A percentile compares a stretch with the other conserved stretches of the same genome.
Conservation (phyloP, 2,329 filamentous ascomycete species). For the Botrytis hyacinthi region DNA sequence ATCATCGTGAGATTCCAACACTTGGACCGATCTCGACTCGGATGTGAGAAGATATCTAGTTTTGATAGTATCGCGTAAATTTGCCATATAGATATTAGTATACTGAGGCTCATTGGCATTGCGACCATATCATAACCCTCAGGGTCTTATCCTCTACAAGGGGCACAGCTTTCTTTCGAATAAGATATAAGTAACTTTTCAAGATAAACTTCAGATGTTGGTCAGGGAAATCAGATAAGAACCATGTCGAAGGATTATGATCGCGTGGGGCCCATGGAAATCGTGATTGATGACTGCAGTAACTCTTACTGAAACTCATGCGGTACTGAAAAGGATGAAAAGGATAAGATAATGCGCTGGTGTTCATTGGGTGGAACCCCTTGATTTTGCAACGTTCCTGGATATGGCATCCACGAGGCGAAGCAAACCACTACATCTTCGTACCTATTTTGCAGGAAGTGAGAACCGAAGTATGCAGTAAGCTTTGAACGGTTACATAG, state of each 20-base stretch:
- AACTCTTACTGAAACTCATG: conserved; percentile 2
- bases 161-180: neutral
- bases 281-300: conserved; percentile 1
- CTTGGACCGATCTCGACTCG: neutral
- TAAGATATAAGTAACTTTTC: neutral
- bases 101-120: neutral
- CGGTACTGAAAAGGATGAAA: neutral
- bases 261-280: conserved; percentile 9
- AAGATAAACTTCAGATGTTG: neutral
- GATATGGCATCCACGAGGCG: conserved; percentile 9
- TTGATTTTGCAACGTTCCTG: conserved; percentile 8
- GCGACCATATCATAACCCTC: neutral
- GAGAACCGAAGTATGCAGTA: neutral
- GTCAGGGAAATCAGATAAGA: neutral
- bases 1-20: neutral
- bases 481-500: neutral
- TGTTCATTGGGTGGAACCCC: neutral
- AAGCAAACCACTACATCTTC: neutral
- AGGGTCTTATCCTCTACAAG: neutral
- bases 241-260: neutral
- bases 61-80: neutral
- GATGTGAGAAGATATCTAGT: neutral
- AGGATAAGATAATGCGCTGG: neutral
- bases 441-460: neutral
- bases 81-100: neutral